Conservation (phyloP, 129 eudicot species). For the Kitagawia praeruptora region DNA sequence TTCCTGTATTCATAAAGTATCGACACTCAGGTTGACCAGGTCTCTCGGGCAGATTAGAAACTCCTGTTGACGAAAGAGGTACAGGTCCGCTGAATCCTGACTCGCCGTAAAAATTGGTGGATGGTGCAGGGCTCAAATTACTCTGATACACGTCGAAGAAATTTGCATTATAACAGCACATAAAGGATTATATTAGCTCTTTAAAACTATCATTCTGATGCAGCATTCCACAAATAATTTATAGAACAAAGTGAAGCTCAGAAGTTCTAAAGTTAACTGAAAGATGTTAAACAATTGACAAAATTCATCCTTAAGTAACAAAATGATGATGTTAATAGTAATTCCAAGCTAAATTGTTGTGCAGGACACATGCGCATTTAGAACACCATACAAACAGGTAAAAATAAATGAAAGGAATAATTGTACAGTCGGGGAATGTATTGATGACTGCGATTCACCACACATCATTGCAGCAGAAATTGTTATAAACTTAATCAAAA, state of each 20-base stretch:
- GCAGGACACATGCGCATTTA: neutral
- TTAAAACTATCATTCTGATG: constrained; percentile 15
- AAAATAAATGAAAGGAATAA: neutral
- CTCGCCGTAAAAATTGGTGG: constrained; percentile 28
- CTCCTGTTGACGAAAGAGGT: constrained; percentile 21
- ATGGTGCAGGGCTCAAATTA: constrained; percentile 40
- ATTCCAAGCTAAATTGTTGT: neutral
- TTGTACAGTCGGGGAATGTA: no score
- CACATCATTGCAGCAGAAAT: neutral
- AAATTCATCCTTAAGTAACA: neutral
- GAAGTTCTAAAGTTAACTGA: no score
- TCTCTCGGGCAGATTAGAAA: constrained; percentile 66
- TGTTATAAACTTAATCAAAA: neutral
- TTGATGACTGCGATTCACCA: constrained; percentile 1
- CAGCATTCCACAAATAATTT: neutral
- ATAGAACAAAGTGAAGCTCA: neutral
- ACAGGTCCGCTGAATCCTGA: constrained; percentile 31
- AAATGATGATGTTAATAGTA: neutral
- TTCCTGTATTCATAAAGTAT: constrained; percentile 67
- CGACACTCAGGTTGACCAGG: constrained; percentile 92
- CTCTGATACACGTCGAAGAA: constrained; percentile 25
- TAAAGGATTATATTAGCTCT: constrained; percentile 10
- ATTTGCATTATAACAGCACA: neutral
- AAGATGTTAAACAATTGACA: neutral
- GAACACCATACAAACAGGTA: neutral